Evolutionary conservation across 2,329 filamentous ascomycete species (phyloP).

Genomic region (Monosporascus sp.): DNA sequence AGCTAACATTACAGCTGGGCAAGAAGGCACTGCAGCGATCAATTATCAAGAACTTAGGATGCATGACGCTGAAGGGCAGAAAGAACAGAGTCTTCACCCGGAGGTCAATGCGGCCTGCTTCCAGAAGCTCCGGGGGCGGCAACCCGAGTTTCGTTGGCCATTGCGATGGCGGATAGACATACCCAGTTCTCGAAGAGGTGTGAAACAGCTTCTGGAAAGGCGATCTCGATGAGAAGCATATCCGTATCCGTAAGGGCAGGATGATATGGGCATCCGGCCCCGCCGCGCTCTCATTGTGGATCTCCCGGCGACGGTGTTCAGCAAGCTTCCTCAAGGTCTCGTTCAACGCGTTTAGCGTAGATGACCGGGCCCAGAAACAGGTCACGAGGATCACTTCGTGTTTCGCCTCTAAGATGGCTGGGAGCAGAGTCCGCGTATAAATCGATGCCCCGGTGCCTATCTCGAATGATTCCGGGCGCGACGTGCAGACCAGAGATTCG

Average conservation of each 20-base stretch:
- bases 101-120: conserved; percentile 58
- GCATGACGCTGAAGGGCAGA: conserved; percentile 78
- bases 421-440: conserved; percentile 50
- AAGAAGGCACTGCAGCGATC: conserved; percentile 63
- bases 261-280: conserved; percentile 7
- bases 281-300: conserved; percentile 20
- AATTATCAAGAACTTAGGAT: conserved; percentile 75
- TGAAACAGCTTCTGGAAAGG: conserved; percentile 72
- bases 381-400: conserved; percentile 71
- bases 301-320: conserved; percentile 32
- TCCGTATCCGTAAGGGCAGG: conserved; percentile 52
- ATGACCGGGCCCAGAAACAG: conserved; percentile 73
- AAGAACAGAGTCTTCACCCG: conserved; percentile 75
- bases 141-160: conserved; percentile 62
- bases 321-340: conserved; percentile 57
- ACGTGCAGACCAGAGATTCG: conserved; percentile 43
- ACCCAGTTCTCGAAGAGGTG: conserved; percentile 56
- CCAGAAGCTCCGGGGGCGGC: conserved; percentile 46
- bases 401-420: conserved; percentile 55
- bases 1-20: conserved; percentile 80
- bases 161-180: conserved; percentile 51
- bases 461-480: conserved; percentile 41
- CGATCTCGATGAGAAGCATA: conserved; percentile 73
- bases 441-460: conserved; percentile 56
- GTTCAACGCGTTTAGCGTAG: conserved; percentile 52